These are phyloP conservation scores for Rutstroemia sp. DNA, from an alignment of 2,329 filamentous ascomycete species.

Conservation along the genomic window DNA sequence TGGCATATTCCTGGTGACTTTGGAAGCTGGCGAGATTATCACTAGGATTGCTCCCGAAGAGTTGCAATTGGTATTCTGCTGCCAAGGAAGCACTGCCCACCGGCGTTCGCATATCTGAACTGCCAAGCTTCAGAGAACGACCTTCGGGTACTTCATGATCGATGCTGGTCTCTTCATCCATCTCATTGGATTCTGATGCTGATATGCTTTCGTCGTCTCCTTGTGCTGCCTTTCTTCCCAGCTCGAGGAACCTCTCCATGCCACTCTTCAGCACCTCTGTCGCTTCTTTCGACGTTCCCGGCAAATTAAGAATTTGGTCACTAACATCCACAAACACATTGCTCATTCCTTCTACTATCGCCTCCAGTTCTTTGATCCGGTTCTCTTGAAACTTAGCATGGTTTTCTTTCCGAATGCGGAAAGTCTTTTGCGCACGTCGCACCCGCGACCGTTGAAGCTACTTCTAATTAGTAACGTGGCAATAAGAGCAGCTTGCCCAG, in stretches of 20 bases:
- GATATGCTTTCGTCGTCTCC: background rate
- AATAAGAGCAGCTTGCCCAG: background rate
- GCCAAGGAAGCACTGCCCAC: no score
- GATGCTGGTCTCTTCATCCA: background rate
- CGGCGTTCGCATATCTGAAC: no score
- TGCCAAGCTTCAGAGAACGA: no score
- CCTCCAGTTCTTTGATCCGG: conserved; percentile 11
- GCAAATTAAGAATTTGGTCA: conserved; percentile 2
- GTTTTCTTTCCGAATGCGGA: conserved; percentile 12
- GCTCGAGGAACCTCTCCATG: conserved; percentile 11
- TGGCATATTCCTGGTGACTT: no score
- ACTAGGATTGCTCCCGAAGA: no score
- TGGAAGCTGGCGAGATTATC: no score
- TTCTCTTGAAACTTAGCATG: conserved; percentile 7
- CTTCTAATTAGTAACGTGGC: background rate
- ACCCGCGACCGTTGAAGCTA: conserved; percentile 12
- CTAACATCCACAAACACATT: conserved; percentile 13
- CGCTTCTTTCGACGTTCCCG: background rate
- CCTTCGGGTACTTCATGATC: background rate
- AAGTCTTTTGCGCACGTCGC: conserved; percentile 9
- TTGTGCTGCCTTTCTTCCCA: background rate
- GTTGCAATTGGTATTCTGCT: no score
- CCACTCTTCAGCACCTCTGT: conserved; percentile 5
- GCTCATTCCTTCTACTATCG: conserved; percentile 16
- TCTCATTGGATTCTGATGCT: background rate